Conservation (phyloP, 257 asterid species). For the Nicotiana noctiflora region DNA sequence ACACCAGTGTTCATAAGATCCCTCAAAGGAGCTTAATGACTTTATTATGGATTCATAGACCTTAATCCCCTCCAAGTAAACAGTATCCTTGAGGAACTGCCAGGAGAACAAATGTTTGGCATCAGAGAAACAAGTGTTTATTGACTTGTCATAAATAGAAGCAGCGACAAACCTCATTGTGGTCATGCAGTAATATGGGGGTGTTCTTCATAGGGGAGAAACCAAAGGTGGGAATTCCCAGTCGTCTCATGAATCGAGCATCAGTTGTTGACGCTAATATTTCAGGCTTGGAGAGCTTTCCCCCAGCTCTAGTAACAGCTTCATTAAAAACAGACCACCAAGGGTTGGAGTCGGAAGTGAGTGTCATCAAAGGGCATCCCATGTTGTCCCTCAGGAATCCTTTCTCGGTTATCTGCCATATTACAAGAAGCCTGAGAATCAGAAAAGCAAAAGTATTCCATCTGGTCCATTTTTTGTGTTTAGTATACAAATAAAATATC, state of each 20-base stretch:
- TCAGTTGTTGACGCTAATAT: slow-evolving; percentile 85
- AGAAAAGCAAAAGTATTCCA: not conserved
- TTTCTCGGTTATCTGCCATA: slow-evolving; percentile 54
- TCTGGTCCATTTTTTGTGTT: not conserved
- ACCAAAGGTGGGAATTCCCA: slow-evolving; percentile 81
- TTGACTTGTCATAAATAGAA: not conserved
- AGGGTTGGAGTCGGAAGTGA: slow-evolving; percentile 66
- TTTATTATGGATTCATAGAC: slow-evolving; percentile 72
- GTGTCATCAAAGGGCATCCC: slow-evolving; percentile 72
- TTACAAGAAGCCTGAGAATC: not conserved
- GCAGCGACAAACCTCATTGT: slow-evolving; percentile 62
- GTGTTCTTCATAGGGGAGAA: slow-evolving; percentile 96
- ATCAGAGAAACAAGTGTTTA: slow-evolving; percentile 2
- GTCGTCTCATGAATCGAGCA: slow-evolving; percentile 66
- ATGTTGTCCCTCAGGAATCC: slow-evolving; percentile 58
- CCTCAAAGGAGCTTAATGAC: slow-evolving; percentile 51
- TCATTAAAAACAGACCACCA: slow-evolving; percentile 82
- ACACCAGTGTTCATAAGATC: not conserved
- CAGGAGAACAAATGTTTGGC: slow-evolving; percentile 7
- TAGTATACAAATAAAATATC: not conserved
- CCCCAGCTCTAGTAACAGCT: slow-evolving; percentile 72
- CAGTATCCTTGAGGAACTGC: slow-evolving; percentile 66
- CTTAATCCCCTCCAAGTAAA: slow-evolving; percentile 72
- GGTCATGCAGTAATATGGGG: slow-evolving; percentile 87
- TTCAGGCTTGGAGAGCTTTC: slow-evolving; percentile 84